Conservation (phyloP, 495 filamentous ascomycete genomes). For the Xylaria longipes region DNA sequence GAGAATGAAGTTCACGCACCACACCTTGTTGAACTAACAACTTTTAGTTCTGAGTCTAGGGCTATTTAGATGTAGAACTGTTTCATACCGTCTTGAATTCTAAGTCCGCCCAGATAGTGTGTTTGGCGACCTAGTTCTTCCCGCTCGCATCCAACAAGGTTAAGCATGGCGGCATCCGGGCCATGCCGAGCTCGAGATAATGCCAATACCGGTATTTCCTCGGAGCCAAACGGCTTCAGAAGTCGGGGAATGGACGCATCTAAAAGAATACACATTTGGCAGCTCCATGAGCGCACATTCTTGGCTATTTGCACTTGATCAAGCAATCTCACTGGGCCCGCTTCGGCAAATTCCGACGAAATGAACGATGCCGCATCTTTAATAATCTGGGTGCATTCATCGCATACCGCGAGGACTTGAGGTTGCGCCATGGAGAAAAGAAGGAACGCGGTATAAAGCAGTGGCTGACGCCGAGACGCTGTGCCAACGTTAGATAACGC, state of each 20-base stretch:
- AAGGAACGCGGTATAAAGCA: not conserved
- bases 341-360: not conserved
- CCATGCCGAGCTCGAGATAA: not conserved
- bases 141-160: not conserved
- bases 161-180: not conserved
- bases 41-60: not conserved
- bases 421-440: not conserved
- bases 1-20: not conserved
- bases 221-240: not conserved
- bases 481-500: not conserved
- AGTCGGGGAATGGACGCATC: not conserved
- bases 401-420: not conserved
- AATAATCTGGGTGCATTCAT: not conserved
- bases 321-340: not conserved
- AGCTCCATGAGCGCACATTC: not conserved
- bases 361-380: not conserved
- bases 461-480: not conserved
- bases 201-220: not conserved
- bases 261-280: not conserved
- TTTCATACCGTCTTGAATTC: not conserved
- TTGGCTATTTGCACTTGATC: not conserved
- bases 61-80: too few species aligned
- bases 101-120: not conserved
- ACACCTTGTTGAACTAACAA: not conserved
- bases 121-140: not conserved